Conservation (phyloP, 202 grass and related monocot genomes). For the Zoysia matrella region DNA sequence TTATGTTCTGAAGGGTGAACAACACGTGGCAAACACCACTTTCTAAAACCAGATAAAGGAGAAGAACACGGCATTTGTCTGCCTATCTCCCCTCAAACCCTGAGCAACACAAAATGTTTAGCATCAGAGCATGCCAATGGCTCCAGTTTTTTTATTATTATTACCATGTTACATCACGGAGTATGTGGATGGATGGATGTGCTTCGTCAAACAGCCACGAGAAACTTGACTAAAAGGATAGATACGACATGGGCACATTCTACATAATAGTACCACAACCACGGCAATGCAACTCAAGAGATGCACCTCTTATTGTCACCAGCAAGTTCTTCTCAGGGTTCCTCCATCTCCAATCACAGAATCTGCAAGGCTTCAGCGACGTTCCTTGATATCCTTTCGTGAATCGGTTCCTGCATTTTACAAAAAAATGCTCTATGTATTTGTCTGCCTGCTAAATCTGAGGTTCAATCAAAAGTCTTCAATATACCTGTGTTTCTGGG, state of each 20-base stretch:
- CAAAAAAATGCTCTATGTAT: constrained; percentile 31
- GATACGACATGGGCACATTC: constrained; percentile 15
- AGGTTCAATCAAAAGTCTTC: not conserved
- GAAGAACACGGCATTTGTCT: not conserved
- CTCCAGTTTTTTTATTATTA: not conserved
- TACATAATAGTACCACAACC: not conserved
- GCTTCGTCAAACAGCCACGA: not conserved
- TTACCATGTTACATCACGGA: constrained; percentile 9
- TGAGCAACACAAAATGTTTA: constrained; percentile 15
- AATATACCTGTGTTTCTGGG: constrained; percentile 62
- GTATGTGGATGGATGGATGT: not conserved
- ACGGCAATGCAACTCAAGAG: not conserved
- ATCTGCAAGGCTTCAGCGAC: constrained; percentile 54
- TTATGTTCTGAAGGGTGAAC: not conserved
- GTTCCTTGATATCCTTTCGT: constrained; percentile 91
- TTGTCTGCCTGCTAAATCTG: constrained; percentile 6
- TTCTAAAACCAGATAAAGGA: not conserved
- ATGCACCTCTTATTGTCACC: constrained; percentile 39
- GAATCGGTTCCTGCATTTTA: constrained; percentile 70
- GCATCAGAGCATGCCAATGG: not conserved
- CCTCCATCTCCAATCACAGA: constrained; percentile 43
- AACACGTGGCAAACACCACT: not conserved
- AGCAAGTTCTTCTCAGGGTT: not conserved
- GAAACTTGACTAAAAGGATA: constrained; percentile 13
- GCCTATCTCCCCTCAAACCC: not conserved